Evolutionary conservation across 2,329 filamentous ascomycete genomes (phyloP).

Genomic region (Zopfia rhizophila): DNA sequence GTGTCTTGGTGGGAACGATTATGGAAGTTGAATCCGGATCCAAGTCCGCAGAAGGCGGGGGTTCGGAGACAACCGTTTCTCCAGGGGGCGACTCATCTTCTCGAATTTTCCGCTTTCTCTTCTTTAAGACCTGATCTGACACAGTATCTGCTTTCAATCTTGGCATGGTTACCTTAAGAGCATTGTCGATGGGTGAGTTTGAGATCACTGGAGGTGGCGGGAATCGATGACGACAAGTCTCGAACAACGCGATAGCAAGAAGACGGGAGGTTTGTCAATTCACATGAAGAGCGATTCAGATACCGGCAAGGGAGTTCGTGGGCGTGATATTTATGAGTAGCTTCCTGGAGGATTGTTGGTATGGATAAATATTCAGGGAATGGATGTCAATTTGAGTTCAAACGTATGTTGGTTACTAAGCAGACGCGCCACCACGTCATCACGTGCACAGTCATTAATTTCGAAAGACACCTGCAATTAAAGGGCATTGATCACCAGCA

Average conservation of each 20-base stretch:
- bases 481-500: too few relatives aligned
- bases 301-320: too few relatives aligned
- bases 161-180: constrained; percentile 41
- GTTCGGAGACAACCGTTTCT: constrained; percentile 14
- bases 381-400: too few relatives aligned
- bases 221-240: constrained; percentile 40
- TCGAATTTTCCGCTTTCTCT: constrained; percentile 53
- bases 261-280: too few relatives aligned
- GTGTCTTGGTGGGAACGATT: constrained; percentile 65
- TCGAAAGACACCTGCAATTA: too few relatives aligned
- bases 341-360: too few relatives aligned
- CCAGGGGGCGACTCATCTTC: constrained; percentile 31
- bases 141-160: constrained; percentile 57
- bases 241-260: background rate
- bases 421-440: too few relatives aligned
- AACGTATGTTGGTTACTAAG: too few relatives aligned
- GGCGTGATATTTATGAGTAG: too few relatives aligned
- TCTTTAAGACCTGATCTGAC: constrained; percentile 57
- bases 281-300: too few relatives aligned
- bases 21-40: constrained; percentile 42
- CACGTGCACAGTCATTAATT: too few relatives aligned
- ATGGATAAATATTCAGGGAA: too few relatives aligned
- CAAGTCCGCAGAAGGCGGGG: constrained; percentile 17
- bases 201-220: constrained; percentile 8
- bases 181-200: background rate